phyloP scores from a whole-genome alignment of 2,329 filamentous ascomycete species.

The Fusarium guadeloupense region DNA sequence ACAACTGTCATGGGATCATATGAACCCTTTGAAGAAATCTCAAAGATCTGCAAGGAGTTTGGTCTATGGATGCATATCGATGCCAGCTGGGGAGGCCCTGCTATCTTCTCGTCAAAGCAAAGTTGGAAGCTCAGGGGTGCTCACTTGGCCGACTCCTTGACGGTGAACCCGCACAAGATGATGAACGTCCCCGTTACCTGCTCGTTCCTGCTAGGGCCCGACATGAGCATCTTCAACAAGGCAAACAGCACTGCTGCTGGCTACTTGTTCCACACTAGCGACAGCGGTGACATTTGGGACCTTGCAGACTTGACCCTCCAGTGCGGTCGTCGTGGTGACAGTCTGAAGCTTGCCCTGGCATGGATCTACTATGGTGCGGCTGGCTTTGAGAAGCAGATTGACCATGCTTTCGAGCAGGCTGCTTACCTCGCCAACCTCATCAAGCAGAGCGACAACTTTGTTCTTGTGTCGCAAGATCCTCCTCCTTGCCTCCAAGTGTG shows the following conservation, averaged over 20 bases:
- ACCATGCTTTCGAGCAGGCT: constrained; percentile 77
- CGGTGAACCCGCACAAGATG: constrained; percentile 98
- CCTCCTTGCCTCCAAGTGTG: constrained; percentile 93
- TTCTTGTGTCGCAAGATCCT: constrained; percentile 77
- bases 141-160: constrained; percentile 80
- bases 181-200: constrained; percentile 90
- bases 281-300: constrained; percentile 76
- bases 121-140: constrained; percentile 72
- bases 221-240: constrained; percentile 78
- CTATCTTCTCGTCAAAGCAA: constrained; percentile 77
- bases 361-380: constrained; percentile 88
- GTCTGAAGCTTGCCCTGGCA: constrained; percentile 84
- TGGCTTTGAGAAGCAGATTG: constrained; percentile 76
- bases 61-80: constrained; percentile 94
- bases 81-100: constrained; percentile 87
- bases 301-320: constrained; percentile 92
- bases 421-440: constrained; percentile 72
- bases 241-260: constrained; percentile 89
- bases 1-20: constrained; percentile 93
- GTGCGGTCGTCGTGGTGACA: constrained; percentile 87
- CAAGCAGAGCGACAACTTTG: constrained; percentile 65
- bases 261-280: constrained; percentile 78
- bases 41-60: constrained; percentile 74
- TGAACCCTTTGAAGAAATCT: constrained; percentile 78
- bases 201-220: constrained; percentile 83